Evolutionary conservation across 2,329 filamentous ascomycete species (phyloP).

Genomic region (Davidsoniella virescens): DNA sequence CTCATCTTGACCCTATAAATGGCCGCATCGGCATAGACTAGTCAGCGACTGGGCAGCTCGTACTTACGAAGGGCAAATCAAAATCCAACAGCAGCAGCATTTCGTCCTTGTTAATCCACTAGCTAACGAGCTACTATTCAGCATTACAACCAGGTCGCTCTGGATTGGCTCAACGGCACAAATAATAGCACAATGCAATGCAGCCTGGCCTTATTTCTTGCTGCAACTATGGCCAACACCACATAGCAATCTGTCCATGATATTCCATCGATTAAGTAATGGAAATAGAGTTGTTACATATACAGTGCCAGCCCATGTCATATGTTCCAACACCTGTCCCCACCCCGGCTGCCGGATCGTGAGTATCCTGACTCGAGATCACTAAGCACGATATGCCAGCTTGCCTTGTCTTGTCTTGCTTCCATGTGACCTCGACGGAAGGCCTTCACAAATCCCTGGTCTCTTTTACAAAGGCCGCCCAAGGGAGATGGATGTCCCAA

Average conservation of each 20-base stretch:
- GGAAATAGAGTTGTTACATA: not conserved
- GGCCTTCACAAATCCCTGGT: not conserved
- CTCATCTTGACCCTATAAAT: not conserved
- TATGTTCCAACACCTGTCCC: not conserved
- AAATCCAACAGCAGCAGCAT: too few relatives aligned
- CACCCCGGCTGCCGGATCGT: not conserved
- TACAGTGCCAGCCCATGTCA: not conserved
- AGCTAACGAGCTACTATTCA: not conserved
- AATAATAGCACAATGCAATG: too few relatives aligned
- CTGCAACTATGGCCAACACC: too few relatives aligned
- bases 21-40: too few relatives aligned
- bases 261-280: not conserved
- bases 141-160: not conserved
- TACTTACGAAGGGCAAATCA: too few relatives aligned
- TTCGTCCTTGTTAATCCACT: too few relatives aligned
- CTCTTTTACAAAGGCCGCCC: not conserved
- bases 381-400: not conserved
- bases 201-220: too few relatives aligned
- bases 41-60: too few relatives aligned
- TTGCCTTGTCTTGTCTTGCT: not conserved
- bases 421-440: too few relatives aligned
- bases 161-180: not conserved
- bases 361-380: not conserved
- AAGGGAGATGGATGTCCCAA: conserved; percentile 2
- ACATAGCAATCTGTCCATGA: too few relatives aligned